Base-by-base conservation (phyloP, 2,329 filamentous ascomycete species). In the Exophiala dermatitidis region DNA sequence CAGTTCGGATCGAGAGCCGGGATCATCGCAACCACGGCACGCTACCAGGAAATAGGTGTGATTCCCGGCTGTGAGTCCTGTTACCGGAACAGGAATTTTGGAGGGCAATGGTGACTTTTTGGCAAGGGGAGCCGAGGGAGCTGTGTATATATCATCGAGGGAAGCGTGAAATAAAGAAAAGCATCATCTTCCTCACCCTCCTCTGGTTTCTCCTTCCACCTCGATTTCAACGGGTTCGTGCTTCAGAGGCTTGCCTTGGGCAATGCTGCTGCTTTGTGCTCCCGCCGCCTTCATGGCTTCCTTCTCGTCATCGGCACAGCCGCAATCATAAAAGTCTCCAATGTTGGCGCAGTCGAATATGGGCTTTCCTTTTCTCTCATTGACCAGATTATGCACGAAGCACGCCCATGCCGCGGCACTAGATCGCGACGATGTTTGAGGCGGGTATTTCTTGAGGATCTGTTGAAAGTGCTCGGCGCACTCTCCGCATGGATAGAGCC, bases 281-380 rank as follows among this genome's bases (percentile, higher is more conserved):
- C 55, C 61, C 6, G 57, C 56, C 5, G 54, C 48, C 10, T 52
- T 36, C 36, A 59, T 60, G 6, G 46, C 63, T 12, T 64, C 68
- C 34, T 71, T 69, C 46, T 76, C 75, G 49, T 82, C 78, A 30
- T 80, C 78, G 28, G 74, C 78, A 65, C 82, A 84, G 32, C 81
- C 82, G 62, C 82, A 85, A 63, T 85, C 81, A 64, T 85, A 85
- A 59, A 82, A 83, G 53, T 83, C 80, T 2, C 81, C 82, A 53
- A 85, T 80, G 36, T 83, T 78, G 40, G 74, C 75, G 67, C 82
- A 85, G 65, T 84, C 80, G 63, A 84, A 85, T 26, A 78, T 66
- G 3, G 76, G 73, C 66, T 85, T 85, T 32, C 75, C 67, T 55
- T 85, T 69, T 63, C 79, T 77, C 64, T 78, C 74, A 64, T 85